phyloP scores from a whole-genome alignment of 192 early-diverging fungal genomes.

The Blastocladiella britannica region DNA sequence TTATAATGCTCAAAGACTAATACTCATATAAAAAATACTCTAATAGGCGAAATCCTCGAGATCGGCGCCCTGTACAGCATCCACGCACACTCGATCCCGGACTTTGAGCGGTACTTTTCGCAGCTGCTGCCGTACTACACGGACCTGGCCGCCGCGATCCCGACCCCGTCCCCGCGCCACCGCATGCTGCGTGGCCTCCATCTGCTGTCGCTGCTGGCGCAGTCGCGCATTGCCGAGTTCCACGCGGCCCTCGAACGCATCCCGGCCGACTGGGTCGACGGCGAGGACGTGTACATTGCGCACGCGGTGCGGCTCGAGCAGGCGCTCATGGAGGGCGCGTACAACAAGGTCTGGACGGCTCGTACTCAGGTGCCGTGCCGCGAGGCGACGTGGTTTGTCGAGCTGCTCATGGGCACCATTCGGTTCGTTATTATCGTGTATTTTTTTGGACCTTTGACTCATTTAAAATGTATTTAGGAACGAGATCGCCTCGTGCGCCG shows the following conservation, averaged over 20 bases:
- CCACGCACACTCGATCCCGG: neutral
- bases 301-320: neutral
- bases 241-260: neutral
- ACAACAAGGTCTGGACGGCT: neutral
- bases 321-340: neutral
- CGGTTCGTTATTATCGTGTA: too few relatives aligned
- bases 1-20: too few relatives aligned
- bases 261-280: too few relatives aligned
- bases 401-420: neutral
- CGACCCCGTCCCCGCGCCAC: too few relatives aligned
- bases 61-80: neutral
- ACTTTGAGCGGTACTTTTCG: neutral
- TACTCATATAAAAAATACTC: too few relatives aligned
- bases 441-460: too few relatives aligned
- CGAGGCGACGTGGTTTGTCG: neutral
- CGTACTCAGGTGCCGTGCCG: neutral
- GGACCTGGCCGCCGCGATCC: neutral
- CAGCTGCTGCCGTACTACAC: neutral
- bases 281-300: neutral
- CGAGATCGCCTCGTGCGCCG: neutral
- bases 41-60: too few relatives aligned
- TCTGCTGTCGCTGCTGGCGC: neutral
- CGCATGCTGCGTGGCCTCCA: neutral
- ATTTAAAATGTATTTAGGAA: neutral
- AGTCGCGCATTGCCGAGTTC: neutral